Evolutionary conservation across 768 basidiomycete genomes (phyloP), one percentile per base, ranked within the genome.

Genomic region (Tremella fuciformis): DNA sequence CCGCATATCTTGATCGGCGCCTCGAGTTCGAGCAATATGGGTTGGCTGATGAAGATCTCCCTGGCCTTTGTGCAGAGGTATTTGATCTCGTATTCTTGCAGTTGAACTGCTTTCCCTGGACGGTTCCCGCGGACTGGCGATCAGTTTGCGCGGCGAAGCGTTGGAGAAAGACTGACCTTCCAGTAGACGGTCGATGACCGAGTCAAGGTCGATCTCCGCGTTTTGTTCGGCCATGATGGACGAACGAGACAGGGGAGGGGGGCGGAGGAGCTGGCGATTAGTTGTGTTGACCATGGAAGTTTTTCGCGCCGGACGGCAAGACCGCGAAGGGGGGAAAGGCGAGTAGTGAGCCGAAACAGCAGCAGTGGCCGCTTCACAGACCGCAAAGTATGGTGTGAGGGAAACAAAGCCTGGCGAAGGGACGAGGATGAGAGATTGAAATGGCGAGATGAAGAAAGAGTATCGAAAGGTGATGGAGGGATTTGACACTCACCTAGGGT

Each of bases 1-100:
- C 94, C 94, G 77, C 96, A 98, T 78, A 99, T 99, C 86, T 99
- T 99, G 81, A 99, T 98, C 69, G 94, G 94, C 52, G 94, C 96
- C 79, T 98, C 96, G 67, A 98, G 82, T 80, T 98, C 94, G 78
- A 98, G 84, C 61, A 98, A 82, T 77, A 98, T 97, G 62, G 94
- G 94, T 78, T 99, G 94, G 80, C 89, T 90, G 80, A 99, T 97
- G 82, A 99, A 97, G 76, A 99, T 97, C 80, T 99, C 96, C 68
- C 94, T 83, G 52, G 93, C 93, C 82, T 91, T 96, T 76, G 92
- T 96, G 82, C 94, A 99, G 65, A 99, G 84, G 78, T 93, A 91
- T 79, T 92, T 94, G 84, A 99, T 98, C 82, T 99, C 94, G 82
- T 93, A 96, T 79, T 99, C 94, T 77, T 91, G 89, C 66, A 99